These are phyloP conservation scores for Penicillium sp. DNA, from an alignment of 2,329 filamentous ascomycete species.

Conservation along the genomic window DNA sequence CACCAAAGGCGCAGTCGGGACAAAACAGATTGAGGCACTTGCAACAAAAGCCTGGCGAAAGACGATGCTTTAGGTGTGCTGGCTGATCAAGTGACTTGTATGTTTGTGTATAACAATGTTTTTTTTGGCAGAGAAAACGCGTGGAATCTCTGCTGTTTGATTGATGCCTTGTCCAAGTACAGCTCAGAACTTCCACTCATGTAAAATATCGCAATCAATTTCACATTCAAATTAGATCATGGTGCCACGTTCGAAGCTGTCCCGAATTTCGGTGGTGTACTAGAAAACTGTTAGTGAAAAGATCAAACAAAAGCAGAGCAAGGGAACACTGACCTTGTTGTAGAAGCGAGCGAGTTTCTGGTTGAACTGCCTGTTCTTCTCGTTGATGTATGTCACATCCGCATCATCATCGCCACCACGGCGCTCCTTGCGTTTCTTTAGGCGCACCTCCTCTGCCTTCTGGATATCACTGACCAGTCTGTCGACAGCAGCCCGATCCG, in stretches of 20 bases:
- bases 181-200: slow-evolving; percentile 11
- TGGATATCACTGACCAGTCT: slow-evolving; percentile 79
- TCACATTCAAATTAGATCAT: slow-evolving; percentile 66
- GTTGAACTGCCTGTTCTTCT: slow-evolving; percentile 99
- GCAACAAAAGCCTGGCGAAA: slow-evolving; percentile 84
- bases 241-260: slow-evolving; percentile 95
- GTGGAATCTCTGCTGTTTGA: slow-evolving; percentile 3
- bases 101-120: slow-evolving; percentile 5
- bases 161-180: slow-evolving; percentile 1
- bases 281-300: slow-evolving; percentile 29
- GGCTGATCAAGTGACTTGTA: background rate
- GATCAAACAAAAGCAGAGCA: background rate
- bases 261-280: slow-evolving; percentile 94
- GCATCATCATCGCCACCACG: slow-evolving; percentile 78
- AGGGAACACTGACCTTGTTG: slow-evolving; percentile 65
- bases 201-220: slow-evolving; percentile 20
- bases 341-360: slow-evolving; percentile 94
- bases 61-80: slow-evolving; percentile 68
- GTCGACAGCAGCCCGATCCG: slow-evolving; percentile 82
- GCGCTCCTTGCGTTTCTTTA: slow-evolving; percentile 83
- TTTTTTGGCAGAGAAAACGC: slow-evolving; percentile 1
- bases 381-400: slow-evolving; percentile 98
- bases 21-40: slow-evolving; percentile 74
- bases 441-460: slow-evolving; percentile 79
- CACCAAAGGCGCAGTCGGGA: slow-evolving; percentile 73